Base-by-base conservation (phyloP, 2,329 filamentous ascomycete species). In the Pseudocercospora cruenta region DNA sequence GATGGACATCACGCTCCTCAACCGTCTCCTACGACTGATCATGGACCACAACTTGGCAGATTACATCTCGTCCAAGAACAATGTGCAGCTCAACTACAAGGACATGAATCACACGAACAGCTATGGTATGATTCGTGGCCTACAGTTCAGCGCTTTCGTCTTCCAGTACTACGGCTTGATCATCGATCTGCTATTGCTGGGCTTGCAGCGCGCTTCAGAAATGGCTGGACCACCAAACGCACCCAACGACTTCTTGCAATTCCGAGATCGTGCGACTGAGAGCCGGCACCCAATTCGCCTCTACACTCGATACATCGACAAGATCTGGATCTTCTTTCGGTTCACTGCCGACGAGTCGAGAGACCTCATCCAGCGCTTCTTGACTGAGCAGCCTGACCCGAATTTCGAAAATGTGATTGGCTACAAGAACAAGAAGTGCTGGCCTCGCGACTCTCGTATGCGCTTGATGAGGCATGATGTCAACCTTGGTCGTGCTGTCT, bases 81-180 rank as follows among this genome's bases (percentile, higher is more conserved):
- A 99, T 76, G 95, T 99, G 12, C 94, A 97, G 78, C 87, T 99
- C 69, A 97, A 96, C 69, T 99, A 99, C 85, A 99, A 99, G 83
- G 95, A 99, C 74, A 99, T 99, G 95, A 98, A 97, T 77, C 95
- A 99, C 76, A 95, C 96, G 77, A 99, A 99, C 81, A 96, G 93
- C 77, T 99, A 98, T 77, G 95, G 95, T 72, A 91, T 99, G 91
- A 97, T 99, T 74, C 93, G 95, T 75, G 95, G 96, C 72, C 86
- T 99, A 16, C 96, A 99, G 72, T 99, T 99, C 81, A 97, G 95
- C 1, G 95, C 93, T 0, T 99, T 99, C 69, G 95, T 99, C 22
- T 99, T 99, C 86, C 95, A 99, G 78, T 99, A 94, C 84, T 99
- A 99, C 74, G 95, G 96, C 55, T 84, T 99, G 67, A 94, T 99